Evolutionary conservation across 495 filamentous ascomycete species (phyloP), one percentile per base, ranked within the genome.

Genomic region (Cryomyces antarcticus): DNA sequence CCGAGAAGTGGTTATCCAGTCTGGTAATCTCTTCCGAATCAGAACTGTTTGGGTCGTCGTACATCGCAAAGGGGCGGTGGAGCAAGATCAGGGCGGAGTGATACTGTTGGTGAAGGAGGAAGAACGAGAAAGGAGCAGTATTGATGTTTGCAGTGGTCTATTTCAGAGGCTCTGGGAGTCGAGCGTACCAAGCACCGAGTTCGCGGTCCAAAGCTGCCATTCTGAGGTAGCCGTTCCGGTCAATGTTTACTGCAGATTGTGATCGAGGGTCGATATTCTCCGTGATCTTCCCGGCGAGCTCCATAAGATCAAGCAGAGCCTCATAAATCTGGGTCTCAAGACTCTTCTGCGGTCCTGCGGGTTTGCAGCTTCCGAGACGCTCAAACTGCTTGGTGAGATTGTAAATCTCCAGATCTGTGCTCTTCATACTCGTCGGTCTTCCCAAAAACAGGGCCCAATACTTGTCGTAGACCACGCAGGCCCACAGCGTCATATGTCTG

Each of bases 31-130:
- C 58, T n/a, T 57, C 51, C 6, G 52, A 41, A 12, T 54, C 46
- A 13, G 43, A 24, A 11, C 36, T 28, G 36, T 41, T 47, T 12
- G 52, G 41, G 34, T 65, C 55, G 13, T 59, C 60, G 44, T 68
- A 68, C 36, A 59, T 59, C 17, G 66, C 64, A 49, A 62, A 66
- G 1, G 68, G 67, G 12, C 68, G 52, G 44, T 69, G 67, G 6
- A 71, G 59, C 1, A 71, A 52, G 28, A 70, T 68, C 38, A 67
- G 56, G 45, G 57, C 61, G 12, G 59, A 55, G 42, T 73, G 63
- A 45, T 70, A 72, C 48, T 71, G 67, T 48, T 69, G 60, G 45
- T 71, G 68, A 0, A 71, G 56, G 5, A 71, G 49, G 48, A 71
- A 72, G 50, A 65, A 70, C 11, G 66, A 63, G 41, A 60, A 53